Base-by-base conservation (phyloP, 192 early-diverging fungal genomes). In the Ambispora gerdemannii region DNA sequence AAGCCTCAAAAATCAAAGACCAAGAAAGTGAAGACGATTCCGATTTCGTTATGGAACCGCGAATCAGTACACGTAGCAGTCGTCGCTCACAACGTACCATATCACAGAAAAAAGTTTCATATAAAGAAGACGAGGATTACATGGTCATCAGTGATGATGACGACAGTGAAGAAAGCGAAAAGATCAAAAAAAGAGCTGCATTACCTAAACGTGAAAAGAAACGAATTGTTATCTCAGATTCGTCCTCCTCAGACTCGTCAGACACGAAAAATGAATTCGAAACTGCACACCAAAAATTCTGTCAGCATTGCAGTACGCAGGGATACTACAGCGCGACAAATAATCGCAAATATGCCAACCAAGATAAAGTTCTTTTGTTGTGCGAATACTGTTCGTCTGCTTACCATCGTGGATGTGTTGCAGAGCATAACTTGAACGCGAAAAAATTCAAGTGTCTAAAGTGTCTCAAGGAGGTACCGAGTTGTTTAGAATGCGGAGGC, bases 341-440 rank as follows among this genome's bases (percentile, higher is more conserved):
- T 10, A 6, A 43, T 10, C 6, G 38, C 6, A 43, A 43, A 43
- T 10, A 15, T 43, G 15, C 38, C 38, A 15, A 43, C 38, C 7
- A 43, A 43, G 15, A 15, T 15, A 43, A 43, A 43, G 6, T 43
- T 8, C 61, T 76, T 3, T 22, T 79, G 22, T 73, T 76, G 6
- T 79, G 78, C 25, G 78, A 79, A 36, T 76, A 70, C 33, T 79
- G 78, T 55, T 74, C 78, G n/a, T 43, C 62, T 15, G 68, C 72
- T 34, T 76, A 66, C 30, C 78, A 79, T 68, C 51, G 72, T 0
- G 25, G 28, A 28, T 78, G 77, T 50, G 31, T 75, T 30, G 61
- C 67, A 50, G 72, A 73, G 63, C 60, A 70, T 1, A 73, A 75
- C 28, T 60, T 63, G 3, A 70, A 73, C 51, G 73, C 63, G 27